A percentile compares a stretch with the other conserved stretches of the same genome.
These are phyloP conservation scores for Aegilops sharonensis DNA, from an alignment of 176 grass and related monocot species.

Conservation along the genomic window DNA sequence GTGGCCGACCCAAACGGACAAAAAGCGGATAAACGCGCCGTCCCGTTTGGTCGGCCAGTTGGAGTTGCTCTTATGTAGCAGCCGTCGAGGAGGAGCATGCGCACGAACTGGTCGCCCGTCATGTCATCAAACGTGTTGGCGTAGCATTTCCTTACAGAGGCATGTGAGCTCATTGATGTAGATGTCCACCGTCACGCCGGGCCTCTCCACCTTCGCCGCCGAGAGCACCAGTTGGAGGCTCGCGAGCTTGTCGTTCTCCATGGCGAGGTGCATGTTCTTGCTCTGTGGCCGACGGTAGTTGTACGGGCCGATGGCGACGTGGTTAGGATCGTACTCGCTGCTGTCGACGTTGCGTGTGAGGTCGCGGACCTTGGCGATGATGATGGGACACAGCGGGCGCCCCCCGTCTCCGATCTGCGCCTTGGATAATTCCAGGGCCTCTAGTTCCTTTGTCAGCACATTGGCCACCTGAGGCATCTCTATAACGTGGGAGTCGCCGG, in stretches of 20 bases:
- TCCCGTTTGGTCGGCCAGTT: too few species aligned
- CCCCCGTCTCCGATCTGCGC: neutral
- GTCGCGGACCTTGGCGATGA: neutral
- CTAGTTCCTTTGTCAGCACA: too few species aligned
- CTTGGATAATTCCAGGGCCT: neutral
- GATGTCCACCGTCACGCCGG: neutral
- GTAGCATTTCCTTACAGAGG: neutral
- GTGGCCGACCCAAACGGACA: too few species aligned
- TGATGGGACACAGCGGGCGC: neutral
- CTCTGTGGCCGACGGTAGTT: neutral
- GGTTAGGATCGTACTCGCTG: neutral
- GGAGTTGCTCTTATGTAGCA: too few species aligned
- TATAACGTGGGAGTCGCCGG: too few species aligned
- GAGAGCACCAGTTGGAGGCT: neutral
- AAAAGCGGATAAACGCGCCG: too few species aligned
- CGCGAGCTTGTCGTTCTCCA: neutral
- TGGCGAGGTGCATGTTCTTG: neutral
- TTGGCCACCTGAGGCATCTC: too few species aligned
- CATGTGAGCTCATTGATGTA: neutral
- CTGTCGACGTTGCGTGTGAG: neutral
- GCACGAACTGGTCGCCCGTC: neutral
- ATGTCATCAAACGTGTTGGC: neutral
- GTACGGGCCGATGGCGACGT: slow-evolving; percentile 28
- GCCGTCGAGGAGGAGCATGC: too few species aligned
- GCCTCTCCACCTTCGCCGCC: neutral